Conservation (phyloP, 768 basidiomycete species). For the Russula emetica region DNA sequence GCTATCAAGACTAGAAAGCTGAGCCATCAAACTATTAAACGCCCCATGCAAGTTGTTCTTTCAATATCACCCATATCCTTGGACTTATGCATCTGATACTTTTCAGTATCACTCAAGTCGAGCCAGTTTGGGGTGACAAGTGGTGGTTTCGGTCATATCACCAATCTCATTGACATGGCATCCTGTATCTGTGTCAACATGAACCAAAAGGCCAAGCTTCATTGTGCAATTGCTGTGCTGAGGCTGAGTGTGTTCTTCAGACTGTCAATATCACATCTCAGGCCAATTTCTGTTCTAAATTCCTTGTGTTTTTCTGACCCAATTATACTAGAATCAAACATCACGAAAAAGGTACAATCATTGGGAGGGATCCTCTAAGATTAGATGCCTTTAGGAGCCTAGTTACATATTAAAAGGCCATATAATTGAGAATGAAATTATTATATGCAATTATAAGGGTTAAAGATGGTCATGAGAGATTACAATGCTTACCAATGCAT, state of each 20-base stretch:
- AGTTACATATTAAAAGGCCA: too few species aligned
- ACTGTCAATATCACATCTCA: slow-evolving; percentile 91
- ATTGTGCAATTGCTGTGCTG: slow-evolving; percentile 85
- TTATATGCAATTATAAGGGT: too few species aligned
- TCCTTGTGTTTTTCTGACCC: too few species aligned
- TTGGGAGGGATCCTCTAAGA: too few species aligned
- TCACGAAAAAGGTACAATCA: too few species aligned
- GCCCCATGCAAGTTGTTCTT: slow-evolving; percentile 96
- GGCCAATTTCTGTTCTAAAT: slow-evolving; percentile 96
- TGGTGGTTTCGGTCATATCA: slow-evolving; percentile 96
- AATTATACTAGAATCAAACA: too few species aligned
- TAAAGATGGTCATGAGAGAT: too few species aligned
- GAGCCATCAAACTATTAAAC: slow-evolving; percentile 91
- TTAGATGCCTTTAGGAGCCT: too few species aligned
- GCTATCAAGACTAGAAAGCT: slow-evolving; percentile 99
- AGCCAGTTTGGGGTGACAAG: slow-evolving; percentile 99
- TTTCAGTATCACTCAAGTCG: too few species aligned
- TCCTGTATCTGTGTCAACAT: slow-evolving; percentile 77
- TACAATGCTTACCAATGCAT: too few species aligned
- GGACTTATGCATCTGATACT: slow-evolving; percentile 98
- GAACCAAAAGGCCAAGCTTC: slow-evolving; percentile 84
- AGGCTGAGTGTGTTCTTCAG: slow-evolving; percentile 89
- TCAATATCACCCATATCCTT: slow-evolving; percentile 95
- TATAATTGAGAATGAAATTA: too few species aligned
- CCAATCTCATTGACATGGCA: slow-evolving; percentile 90